Percentiles rank a stretch among this genome's conserved stretches.
phyloP scores from a whole-genome alignment of 2,329 filamentous ascomycete species.

The Hymenoscyphus fraxineus region DNA sequence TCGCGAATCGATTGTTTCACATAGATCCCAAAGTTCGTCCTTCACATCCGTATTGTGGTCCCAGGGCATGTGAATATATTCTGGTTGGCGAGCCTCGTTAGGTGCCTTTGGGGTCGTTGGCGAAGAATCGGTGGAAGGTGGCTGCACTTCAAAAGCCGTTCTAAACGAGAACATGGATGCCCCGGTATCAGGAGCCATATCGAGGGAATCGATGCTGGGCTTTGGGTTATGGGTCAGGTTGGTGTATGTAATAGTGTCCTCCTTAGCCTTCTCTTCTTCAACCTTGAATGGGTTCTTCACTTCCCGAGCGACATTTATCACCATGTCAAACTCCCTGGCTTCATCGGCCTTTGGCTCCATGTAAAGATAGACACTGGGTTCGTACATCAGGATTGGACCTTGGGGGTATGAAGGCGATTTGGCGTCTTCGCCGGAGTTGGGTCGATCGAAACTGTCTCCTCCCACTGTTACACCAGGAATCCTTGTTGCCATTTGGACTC shows the following conservation, averaged over 20 bases:
- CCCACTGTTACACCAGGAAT: conserved; percentile 46
- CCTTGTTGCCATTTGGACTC: conserved; percentile 58
- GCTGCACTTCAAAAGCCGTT: conserved; percentile 58
- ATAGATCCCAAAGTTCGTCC: conserved; percentile 69
- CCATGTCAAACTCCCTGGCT: conserved; percentile 72
- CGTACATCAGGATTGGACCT: conserved; percentile 78
- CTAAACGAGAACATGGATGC: conserved; percentile 54
- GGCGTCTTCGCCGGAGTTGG: conserved; percentile 71
- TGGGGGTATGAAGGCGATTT: conserved; percentile 81
- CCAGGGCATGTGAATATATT: conserved; percentile 86
- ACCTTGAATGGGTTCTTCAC: conserved; percentile 69
- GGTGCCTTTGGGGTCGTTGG: conserved; percentile 57
- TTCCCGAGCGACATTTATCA: conserved; percentile 81
- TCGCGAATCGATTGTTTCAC: conserved; percentile 70
- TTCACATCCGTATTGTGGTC: conserved; percentile 86
- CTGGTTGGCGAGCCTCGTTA: conserved; percentile 51
- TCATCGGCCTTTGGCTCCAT: conserved; percentile 76
- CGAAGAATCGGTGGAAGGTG: conserved; percentile 32
- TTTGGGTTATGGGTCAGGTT: conserved; percentile 9
- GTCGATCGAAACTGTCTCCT: conserved; percentile 60
- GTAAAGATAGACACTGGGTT: conserved; percentile 73
- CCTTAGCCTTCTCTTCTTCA: conserved; percentile 33
- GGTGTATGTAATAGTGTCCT: conserved; percentile 26
- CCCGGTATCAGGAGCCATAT: conserved; percentile 47
- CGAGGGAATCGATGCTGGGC: conserved; percentile 3